phyloP scores from a whole-genome alignment of 2,329 filamentous ascomycete genomes.

The Alternaria viburni region DNA sequence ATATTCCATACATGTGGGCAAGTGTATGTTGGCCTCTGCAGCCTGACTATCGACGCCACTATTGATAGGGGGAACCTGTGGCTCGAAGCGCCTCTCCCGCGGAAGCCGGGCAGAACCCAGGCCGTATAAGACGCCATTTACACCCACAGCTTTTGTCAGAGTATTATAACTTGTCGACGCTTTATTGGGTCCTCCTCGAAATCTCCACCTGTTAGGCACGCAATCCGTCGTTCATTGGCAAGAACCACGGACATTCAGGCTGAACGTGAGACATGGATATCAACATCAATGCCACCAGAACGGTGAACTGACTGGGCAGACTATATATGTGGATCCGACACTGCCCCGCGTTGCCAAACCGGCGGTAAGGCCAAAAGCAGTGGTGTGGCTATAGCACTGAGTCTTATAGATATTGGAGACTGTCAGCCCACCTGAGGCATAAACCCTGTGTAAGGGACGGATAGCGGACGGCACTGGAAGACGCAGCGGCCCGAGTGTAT shows the following conservation, averaged over 20 bases:
- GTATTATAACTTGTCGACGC: background rate
- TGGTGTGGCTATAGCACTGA: background rate
- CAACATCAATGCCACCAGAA: background rate
- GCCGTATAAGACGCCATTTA: background rate
- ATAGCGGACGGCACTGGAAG: background rate
- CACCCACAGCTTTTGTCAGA: background rate
- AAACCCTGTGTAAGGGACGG: background rate
- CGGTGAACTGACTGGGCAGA: background rate
- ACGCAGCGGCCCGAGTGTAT: slow-evolving; percentile 2
- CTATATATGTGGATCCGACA: background rate
- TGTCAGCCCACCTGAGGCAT: background rate
- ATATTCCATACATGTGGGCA: background rate
- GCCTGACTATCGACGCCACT: background rate
- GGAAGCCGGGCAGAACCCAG: background rate
- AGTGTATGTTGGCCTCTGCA: background rate
- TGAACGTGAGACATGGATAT: slow-evolving; percentile 17
- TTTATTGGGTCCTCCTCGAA: background rate
- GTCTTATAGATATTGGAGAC: background rate
- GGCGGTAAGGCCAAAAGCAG: background rate
- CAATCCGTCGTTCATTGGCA: slow-evolving; percentile 1
- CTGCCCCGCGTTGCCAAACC: slow-evolving; percentile 1
- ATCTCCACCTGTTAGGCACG: background rate
- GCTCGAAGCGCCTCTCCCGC: background rate
- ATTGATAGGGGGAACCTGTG: background rate
- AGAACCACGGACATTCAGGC: slow-evolving; percentile 15